A percentile compares a stretch with the other conserved stretches of the same genome.
Evolutionary conservation across 345 rosid genomes (phyloP).

Genomic region (Citrus inodora): DNA sequence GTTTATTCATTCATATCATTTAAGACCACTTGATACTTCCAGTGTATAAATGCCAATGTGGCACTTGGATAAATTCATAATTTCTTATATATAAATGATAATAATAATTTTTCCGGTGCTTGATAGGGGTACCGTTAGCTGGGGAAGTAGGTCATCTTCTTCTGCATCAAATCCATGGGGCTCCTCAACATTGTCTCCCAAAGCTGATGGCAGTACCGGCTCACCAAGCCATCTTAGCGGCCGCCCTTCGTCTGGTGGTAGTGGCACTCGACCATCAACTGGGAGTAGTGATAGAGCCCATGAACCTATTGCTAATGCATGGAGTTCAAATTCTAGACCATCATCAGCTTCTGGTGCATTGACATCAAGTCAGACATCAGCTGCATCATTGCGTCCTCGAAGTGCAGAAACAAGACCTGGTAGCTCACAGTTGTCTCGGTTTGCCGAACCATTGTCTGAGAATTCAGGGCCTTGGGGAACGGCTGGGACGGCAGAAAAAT

Average conservation of each 20-base stretch:
- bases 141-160: constrained; percentile 86
- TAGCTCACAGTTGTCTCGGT: constrained; percentile 97
- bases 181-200: constrained; percentile 64
- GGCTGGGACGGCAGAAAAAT: constrained; percentile 48
- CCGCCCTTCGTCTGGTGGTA: constrained; percentile 95
- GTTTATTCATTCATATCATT: not conserved
- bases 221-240: constrained; percentile 80
- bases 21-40: not conserved
- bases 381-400: constrained; percentile 71
- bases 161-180: constrained; percentile 89
- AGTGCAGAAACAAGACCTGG: constrained; percentile 99
- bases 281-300: constrained; percentile 79
- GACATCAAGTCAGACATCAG: constrained; percentile 67
- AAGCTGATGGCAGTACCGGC: constrained; percentile 63
- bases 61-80: constrained; percentile 5
- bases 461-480: constrained; percentile 60
- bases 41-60: not conserved
- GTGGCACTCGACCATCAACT: constrained; percentile 89
- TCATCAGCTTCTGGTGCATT: constrained; percentile 90
- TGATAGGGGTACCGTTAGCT: constrained; percentile 81
- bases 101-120: not conserved
- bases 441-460: constrained; percentile 78
- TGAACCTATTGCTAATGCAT: constrained; percentile 55
- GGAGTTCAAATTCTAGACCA: constrained; percentile 89
- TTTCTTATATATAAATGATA: too few species aligned